These are phyloP conservation scores for Eucalyptus erythrocorys DNA, from an alignment of 345 rosid species.

Conservation along the genomic window DNA sequence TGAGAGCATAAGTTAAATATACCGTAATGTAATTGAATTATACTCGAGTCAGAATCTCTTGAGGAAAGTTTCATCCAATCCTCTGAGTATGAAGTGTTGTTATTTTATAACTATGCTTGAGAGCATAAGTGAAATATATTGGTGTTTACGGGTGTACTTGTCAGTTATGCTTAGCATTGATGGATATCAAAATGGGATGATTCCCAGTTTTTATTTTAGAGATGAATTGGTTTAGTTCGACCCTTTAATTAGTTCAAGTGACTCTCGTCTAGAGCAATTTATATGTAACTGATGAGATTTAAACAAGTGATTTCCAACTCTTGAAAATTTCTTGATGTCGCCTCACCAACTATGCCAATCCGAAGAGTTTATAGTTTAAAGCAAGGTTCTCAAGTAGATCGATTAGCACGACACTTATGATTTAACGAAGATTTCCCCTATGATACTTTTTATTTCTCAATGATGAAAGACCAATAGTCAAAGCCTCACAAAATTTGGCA, in stretches of 20 bases:
- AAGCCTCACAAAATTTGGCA: not conserved
- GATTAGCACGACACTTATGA: not conserved
- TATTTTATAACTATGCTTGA: not conserved
- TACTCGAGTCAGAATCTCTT: not conserved
- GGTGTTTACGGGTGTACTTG: not conserved
- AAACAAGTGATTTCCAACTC: not conserved
- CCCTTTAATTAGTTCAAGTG: rapidly evolving
- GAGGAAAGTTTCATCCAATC: not conserved
- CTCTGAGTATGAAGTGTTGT: not conserved
- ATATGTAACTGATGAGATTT: not conserved
- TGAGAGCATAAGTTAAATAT: not conserved
- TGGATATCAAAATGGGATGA: not conserved
- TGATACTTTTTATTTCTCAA: not conserved
- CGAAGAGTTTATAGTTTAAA: not conserved
- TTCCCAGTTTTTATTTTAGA: not conserved
- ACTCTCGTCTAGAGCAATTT: rapidly evolving
- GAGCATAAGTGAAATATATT: not conserved
- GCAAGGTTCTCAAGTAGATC: not conserved
- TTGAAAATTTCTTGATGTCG: rapidly evolving
- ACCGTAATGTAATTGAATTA: rapidly evolving
- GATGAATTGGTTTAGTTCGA: not conserved
- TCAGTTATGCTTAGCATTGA: not conserved
- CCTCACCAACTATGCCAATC: not conserved
- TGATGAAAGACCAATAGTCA: not conserved
- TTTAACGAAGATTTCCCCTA: not conserved